Conservation (phyloP, 345 rosid species). For the Salix dunnii region DNA sequence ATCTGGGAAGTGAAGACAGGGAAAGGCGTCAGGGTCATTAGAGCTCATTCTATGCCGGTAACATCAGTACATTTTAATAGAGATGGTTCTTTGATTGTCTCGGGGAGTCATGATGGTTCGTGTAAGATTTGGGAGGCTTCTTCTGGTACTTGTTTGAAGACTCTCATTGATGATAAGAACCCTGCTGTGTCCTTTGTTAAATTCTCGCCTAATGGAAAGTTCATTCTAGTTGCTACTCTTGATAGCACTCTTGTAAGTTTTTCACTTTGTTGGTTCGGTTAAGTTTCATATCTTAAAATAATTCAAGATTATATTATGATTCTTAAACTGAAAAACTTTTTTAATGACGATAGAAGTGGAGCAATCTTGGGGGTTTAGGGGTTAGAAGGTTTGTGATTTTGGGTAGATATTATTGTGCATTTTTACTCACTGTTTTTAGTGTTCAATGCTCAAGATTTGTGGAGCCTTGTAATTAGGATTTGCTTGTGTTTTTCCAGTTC, state of each 20-base stretch:
- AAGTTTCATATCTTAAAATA: neutral
- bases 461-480: too few relatives aligned
- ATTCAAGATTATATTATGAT: too few relatives aligned
- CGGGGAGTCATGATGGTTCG: constrained; percentile 83
- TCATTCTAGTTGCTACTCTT: constrained; percentile 82
- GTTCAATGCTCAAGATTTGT: too few relatives aligned
- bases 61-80: constrained; percentile 80
- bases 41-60: constrained; percentile 79
- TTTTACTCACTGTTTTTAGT: too few relatives aligned
- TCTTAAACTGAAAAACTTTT: too few relatives aligned
- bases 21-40: constrained; percentile 51
- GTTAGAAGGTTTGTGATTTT: too few relatives aligned
- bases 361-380: too few relatives aligned
- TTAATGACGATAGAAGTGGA: too few relatives aligned
- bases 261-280: neutral
- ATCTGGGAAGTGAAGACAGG: constrained; percentile 96
- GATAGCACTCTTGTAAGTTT: constrained; percentile 77
- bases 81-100: constrained; percentile 90
- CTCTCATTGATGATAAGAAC: constrained; percentile 64
- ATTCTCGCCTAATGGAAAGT: constrained; percentile 90
- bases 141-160: constrained; percentile 71
- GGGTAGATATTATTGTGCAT: too few relatives aligned
- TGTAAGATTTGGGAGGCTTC: constrained; percentile 94
- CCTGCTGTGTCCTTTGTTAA: constrained; percentile 86
- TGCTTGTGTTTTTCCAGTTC: too few relatives aligned